Evolutionary conservation across 2,329 filamentous ascomycete genomes (phyloP), one percentile per base, ranked within the genome.

Genomic region (Ophiocordyceps camponoti-rufipedis): DNA sequence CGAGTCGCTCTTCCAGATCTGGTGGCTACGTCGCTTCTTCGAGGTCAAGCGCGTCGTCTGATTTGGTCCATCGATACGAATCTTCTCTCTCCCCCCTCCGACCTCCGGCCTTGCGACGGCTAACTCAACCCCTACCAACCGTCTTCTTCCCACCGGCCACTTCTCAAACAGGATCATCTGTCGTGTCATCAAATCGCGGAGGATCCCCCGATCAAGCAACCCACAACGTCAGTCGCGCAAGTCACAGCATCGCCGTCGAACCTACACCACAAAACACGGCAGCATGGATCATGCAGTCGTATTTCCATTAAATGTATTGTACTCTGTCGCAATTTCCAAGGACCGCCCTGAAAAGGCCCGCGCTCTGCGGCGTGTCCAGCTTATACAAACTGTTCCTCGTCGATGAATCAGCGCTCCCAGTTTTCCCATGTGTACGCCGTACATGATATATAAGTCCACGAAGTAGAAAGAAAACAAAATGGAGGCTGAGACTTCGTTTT

Each of bases 11-110:
- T 98, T 98, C 72, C 91, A 98, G 70, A 89, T 98, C 53, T 98
- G 91, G 89, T 98, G 91, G 88, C 67, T 98, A 62, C 91, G 94
- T 70, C 78, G 91, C 60, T 98, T 98, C 75, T 95, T 95, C 60
- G 88, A 95, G 79, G 78, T 83, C 56, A 78, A 82, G 68, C 70
- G 77, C 44, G 75, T 80, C 44, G 74, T 80, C 53, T 81, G 66
- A 64, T 33, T 14, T 42, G 13, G 11, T 5, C 19, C 40, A 6
- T 41, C 29, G 7, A 31, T 31, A 9, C 16, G 11, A 23, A 23
- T n/a, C 7, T 14, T 5, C 40, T 14, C 18, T 28, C 40, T 12
- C 40, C 40, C 9, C 19, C 9, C 13, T 41, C 12, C 40, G 11
- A 2, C 10, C 19, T 14, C 40, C 5, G 16, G 2, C 29, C 29